Evolutionary conservation across 768 basidiomycete genomes (phyloP), one percentile per base, ranked within the genome.

Genomic region (Mycena epipterygia): DNA sequence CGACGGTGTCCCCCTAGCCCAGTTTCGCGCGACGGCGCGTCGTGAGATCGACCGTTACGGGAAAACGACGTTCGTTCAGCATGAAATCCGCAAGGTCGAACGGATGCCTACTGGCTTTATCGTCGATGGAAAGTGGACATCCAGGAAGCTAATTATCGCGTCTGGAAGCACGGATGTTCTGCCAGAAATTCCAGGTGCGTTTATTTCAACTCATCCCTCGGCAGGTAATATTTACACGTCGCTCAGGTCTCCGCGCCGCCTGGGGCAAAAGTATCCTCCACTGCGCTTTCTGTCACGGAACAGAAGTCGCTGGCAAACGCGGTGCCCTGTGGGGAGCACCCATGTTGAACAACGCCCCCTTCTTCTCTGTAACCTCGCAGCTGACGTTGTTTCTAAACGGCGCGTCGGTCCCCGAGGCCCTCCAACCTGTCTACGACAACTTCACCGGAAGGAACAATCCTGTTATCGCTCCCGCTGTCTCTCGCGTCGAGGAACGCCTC

Each of bases 1-100:
- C 35, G 56, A 58, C 35, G 37, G 41, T 6, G 56, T 19, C 13
- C 35, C 35, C 23, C 56, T 37, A 13, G 23, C 23, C 27, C 23
- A 39, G 11, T 58, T 58, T 29, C 56, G 56, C 37, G 56, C 56
- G 16, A 60, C 41, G 42, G 58, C 44, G 17, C 58, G 42, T 29
- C 44, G 42, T 29, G 42, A 44, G 25, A 42, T 60, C 42, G 29
- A 60, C 16, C 29, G 46, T 17, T 60, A 60, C 29, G 44, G 30
- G 17, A 60, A 32, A 46, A 33, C 58, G 25, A 46, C 42, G 14
- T 41, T 41, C 39, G 39, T 41, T 7, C 6, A 41, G 39, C 58
- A 60, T 41, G 41, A 57, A 48, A 42, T 46, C 19, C 3, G 30
- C 42, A 60, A 32, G 29, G 30, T 60, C 29, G 42, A 60, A 23